These are phyloP conservation scores for Cercospora sp. DNA, from an alignment of 2,329 filamentous ascomycete genomes.

Conservation along the genomic window DNA sequence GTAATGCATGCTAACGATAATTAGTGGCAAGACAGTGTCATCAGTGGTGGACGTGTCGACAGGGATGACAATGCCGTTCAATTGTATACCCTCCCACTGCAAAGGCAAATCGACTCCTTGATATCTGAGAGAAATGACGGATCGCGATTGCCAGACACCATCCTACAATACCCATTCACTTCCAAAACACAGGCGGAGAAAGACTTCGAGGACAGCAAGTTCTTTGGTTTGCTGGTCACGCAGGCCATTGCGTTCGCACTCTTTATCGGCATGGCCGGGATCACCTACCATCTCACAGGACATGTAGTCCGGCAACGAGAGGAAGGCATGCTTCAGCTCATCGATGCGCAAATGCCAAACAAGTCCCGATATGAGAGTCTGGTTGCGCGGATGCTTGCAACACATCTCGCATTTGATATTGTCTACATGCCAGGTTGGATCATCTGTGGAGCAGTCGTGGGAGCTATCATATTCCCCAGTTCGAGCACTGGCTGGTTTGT, in stretches of 20 bases:
- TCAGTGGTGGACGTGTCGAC: conserved; percentile 72
- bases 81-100: conserved; percentile 75
- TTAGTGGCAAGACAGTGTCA: conserved; percentile 60
- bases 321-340: conserved; percentile 79
- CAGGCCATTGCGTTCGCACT: conserved; percentile 77
- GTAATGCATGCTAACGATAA: not conserved
- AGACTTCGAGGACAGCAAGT: conserved; percentile 64
- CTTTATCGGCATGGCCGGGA: conserved; percentile 72
- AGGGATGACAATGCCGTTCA: conserved; percentile 69
- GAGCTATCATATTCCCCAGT: conserved; percentile 54
- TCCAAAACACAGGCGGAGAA: conserved; percentile 66
- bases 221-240: conserved; percentile 70
- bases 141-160: conserved; percentile 22
- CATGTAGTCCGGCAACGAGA: conserved; percentile 82
- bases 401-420: conserved; percentile 74
- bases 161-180: conserved; percentile 72
- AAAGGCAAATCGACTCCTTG: conserved; percentile 70
- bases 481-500: conserved; percentile 47
- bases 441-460: conserved; percentile 67
- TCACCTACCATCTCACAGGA: conserved; percentile 82
- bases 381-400: conserved; percentile 69
- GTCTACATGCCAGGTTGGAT: conserved; percentile 82
- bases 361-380: conserved; percentile 71
- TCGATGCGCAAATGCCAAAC: conserved; percentile 87
- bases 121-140: conserved; percentile 60